These are phyloP conservation scores for Schwanniomyces occidentalis DNA, from an alignment of 805 yeast genomes.

Conservation along the genomic window DNA sequence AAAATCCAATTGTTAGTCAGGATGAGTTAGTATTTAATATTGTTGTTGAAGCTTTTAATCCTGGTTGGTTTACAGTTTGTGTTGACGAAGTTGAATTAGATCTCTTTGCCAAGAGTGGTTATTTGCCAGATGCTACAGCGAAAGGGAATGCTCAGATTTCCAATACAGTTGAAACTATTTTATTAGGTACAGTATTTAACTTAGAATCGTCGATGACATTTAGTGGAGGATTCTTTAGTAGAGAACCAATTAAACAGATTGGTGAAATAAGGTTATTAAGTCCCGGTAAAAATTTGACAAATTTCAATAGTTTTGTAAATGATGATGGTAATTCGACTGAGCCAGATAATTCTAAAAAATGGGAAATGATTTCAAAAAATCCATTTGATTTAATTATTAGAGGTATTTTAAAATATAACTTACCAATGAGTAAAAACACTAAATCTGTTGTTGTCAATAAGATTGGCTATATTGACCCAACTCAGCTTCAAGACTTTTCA, in stretches of 20 bases:
- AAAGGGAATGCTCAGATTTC: slow-evolving; percentile 4
- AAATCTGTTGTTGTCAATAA: slow-evolving; percentile 64
- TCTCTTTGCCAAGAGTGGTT: slow-evolving; percentile 75
- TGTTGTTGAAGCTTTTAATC: slow-evolving; percentile 78
- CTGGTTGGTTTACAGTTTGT: slow-evolving; percentile 73
- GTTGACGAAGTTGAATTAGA: slow-evolving; percentile 73
- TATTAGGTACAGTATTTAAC: slow-evolving; percentile 65
- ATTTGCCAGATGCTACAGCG: slow-evolving; percentile 29
- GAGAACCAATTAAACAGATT: slow-evolving; percentile 56
- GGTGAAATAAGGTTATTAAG: slow-evolving; percentile 70
- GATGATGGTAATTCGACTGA: slow-evolving; percentile 16
- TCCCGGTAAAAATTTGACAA: slow-evolving; percentile 61
- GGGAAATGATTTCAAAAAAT: slow-evolving; percentile 72
- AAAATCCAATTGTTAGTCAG: slow-evolving; percentile 72
- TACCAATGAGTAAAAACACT: slow-evolving; percentile 57
- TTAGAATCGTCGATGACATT: slow-evolving; percentile 76
- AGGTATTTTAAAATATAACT: slow-evolving; percentile 75
- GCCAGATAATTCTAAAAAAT: slow-evolving; percentile 51
- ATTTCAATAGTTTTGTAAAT: slow-evolving; percentile 6
- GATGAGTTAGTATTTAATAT: slow-evolving; percentile 85
- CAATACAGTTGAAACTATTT: slow-evolving; percentile 55
- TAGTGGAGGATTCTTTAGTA: slow-evolving; percentile 73
- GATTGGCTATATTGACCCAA: slow-evolving; percentile 57
- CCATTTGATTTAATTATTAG: slow-evolving; percentile 86
- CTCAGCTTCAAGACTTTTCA: neutral